Percentiles rank a stretch among this genome's conserved stretches.
These are phyloP conservation scores for Candida vaughaniae DNA, from an alignment of 805 yeast genomes.

Conservation along the genomic window DNA sequence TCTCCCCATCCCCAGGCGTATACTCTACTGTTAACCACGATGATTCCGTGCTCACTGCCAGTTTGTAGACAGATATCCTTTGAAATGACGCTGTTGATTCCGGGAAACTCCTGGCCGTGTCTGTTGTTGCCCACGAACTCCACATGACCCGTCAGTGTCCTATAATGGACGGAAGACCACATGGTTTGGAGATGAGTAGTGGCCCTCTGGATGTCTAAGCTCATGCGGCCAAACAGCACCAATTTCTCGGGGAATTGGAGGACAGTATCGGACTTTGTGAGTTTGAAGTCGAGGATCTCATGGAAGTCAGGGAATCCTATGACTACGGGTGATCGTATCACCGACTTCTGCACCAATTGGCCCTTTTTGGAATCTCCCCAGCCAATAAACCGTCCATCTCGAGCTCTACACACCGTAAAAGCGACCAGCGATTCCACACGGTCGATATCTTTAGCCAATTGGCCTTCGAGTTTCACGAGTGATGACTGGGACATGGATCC, in stretches of 20 bases:
- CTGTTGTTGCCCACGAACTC: conserved; percentile 73
- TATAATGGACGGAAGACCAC: conserved; percentile 78
- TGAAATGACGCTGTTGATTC: conserved; percentile 7
- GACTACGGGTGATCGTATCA: conserved; percentile 7
- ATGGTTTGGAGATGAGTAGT: conserved; percentile 37
- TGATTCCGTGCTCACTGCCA: conserved; percentile 89
- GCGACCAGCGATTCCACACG: conserved; percentile 41
- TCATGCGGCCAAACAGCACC: conserved; percentile 18
- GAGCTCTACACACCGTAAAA: conserved; percentile 39
- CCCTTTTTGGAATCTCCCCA: conserved; percentile 73
- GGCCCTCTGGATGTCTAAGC: conserved; percentile 1
- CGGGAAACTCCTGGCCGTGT: conserved; percentile 61
- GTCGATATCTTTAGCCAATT: conserved; percentile 1
- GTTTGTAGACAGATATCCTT: conserved; percentile 24
- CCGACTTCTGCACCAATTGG: conserved; percentile 34
- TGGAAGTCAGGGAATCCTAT: conserved; percentile 1
- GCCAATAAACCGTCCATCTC: conserved; percentile 50
- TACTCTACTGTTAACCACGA: conserved; percentile 38
- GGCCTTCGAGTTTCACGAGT: conserved; percentile 12
- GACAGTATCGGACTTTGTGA: conserved; percentile 10
- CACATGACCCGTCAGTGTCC: background rate
- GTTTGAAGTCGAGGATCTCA: conserved; percentile 17
- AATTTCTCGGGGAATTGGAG: conserved; percentile 7
- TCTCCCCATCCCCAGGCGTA: conserved; percentile 98
- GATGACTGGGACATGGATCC: conserved; percentile 19